Percentiles rank a stretch among this genome's conserved stretches.
phyloP scores from a whole-genome alignment of 495 filamentous ascomycete genomes.

The Penicillium daleae region DNA sequence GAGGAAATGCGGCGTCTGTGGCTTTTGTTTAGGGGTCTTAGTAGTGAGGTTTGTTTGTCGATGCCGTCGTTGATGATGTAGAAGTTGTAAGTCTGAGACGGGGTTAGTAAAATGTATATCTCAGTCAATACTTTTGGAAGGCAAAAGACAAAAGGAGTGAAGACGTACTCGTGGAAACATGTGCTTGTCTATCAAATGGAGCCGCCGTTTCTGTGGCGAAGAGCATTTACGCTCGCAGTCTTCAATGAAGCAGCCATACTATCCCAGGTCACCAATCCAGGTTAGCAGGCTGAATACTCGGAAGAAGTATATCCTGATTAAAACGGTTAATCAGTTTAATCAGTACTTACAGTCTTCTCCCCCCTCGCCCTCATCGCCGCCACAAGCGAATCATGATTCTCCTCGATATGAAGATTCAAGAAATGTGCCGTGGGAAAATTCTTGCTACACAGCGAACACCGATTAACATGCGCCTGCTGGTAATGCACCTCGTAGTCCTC shows the following conservation, averaged over 20 bases:
- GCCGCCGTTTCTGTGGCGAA: conserved; percentile 77
- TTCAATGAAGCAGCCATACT: conserved; percentile 91
- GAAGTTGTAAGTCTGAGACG: conserved; percentile 80
- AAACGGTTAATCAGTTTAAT: neutral
- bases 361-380: conserved; percentile 73
- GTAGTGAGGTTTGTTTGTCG: conserved; percentile 77
- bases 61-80: conserved; percentile 85
- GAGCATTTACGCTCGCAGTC: conserved; percentile 85
- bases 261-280: neutral
- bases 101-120: neutral
- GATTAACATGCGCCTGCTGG: conserved; percentile 75
- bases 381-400: conserved; percentile 84
- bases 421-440: conserved; percentile 76
- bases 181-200: conserved; percentile 93
- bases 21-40: conserved; percentile 50
- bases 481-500: conserved; percentile 91
- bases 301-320: neutral
- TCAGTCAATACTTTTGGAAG: neutral
- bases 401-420: conserved; percentile 82
- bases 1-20: conserved; percentile 57
- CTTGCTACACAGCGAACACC: conserved; percentile 79
- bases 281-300: neutral
- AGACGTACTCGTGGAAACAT: conserved; percentile 73
- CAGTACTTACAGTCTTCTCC: conserved; percentile 76
- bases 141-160: conserved; percentile 5